Conservation (phyloP, 495 filamentous ascomycete genomes). For the Elasticomyces elasticus region DNA sequence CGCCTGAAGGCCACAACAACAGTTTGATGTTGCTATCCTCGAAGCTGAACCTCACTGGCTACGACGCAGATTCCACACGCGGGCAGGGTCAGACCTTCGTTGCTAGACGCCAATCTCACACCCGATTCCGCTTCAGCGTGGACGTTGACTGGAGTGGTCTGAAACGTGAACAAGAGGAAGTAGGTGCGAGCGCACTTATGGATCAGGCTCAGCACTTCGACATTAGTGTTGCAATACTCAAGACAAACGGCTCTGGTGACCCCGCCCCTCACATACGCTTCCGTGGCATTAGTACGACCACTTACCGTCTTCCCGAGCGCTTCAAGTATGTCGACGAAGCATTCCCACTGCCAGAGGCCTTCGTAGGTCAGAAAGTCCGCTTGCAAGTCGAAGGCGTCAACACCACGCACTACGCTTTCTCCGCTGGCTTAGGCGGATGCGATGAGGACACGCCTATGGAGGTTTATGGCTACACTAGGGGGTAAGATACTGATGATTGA, state of each 20-base stretch:
- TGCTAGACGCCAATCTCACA: constrained; percentile 40
- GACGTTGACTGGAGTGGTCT: constrained; percentile 35
- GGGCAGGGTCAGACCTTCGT: constrained; percentile 39
- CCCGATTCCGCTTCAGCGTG: constrained; percentile 41
- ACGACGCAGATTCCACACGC: constrained; percentile 14
- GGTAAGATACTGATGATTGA: no score
- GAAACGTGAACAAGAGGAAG: constrained; percentile 23
- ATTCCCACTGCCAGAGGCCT: constrained; percentile 27
- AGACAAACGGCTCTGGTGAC: neutral
- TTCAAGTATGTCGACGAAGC: constrained; percentile 3
- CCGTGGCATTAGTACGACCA: constrained; percentile 25
- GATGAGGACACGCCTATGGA: constrained; percentile 33
- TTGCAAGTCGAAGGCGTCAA: constrained; percentile 41
- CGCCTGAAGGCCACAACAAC: constrained; percentile 29
- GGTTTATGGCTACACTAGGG: constrained; percentile 27
- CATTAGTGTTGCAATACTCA: constrained; percentile 33
- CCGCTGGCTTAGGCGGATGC: constrained; percentile 34
- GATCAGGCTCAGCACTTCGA: constrained; percentile 47
- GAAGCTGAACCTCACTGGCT: constrained; percentile 38
- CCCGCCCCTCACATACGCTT: neutral
- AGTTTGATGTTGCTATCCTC: constrained; percentile 37
- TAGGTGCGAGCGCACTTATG: constrained; percentile 37
- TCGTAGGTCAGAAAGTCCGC: constrained; percentile 27
- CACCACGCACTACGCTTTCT: constrained; percentile 39
- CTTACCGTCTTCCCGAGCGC: constrained; percentile 21